Base-by-base conservation (phyloP, 202 grass and related monocot genomes). In the Dendrocalamus latiflorus region DNA sequence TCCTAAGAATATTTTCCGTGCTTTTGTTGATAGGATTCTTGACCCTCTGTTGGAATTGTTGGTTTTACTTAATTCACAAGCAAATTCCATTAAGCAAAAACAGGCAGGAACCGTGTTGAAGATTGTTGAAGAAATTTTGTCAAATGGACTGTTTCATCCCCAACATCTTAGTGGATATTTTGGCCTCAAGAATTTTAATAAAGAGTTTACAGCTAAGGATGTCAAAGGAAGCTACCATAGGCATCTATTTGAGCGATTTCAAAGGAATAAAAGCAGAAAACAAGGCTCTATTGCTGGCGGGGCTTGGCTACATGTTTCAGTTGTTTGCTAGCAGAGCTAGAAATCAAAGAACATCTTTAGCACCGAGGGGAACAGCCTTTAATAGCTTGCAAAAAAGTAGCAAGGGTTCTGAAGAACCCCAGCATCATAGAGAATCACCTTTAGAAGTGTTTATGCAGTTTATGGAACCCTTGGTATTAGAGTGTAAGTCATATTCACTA, bases 381-480 rank as follows among this genome's bases (percentile, higher is more conserved):
- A 64, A 16, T 47, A 45, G 38, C 47, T 55, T 55, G 41, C 81
- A 84, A 45, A 93, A 85, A 88, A 75, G n/a, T 74, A 84, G 47
- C 20, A 82, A 91, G 25, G 78, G 43, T 41, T 85, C 79, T 76
- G 91, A 98, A 89, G 85, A 92, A 91, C 36, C 83, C 49, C 88
- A 93, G 55, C 87, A 91, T 67, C 85, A 61, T 26, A 90, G 85
- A 68, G 85, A 84, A 79, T 74, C 89, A 67, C 48, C 91, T 76
- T 95, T 98, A 93, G 93, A 93, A 84, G 87, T 92, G 41, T 93
- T 93, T 83, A 86, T 86, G 75, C 89, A 86, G 64, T 98, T 98
- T 70, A 93, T 95, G 85, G 91, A 98, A 86, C 93, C 95, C 70
- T 64, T 98, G 73, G 45, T 95, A 58, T 70, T 90, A 50, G 85